phyloP scores from a whole-genome alignment of 257 asterid species.

The Solanum pimpinellifolium region DNA sequence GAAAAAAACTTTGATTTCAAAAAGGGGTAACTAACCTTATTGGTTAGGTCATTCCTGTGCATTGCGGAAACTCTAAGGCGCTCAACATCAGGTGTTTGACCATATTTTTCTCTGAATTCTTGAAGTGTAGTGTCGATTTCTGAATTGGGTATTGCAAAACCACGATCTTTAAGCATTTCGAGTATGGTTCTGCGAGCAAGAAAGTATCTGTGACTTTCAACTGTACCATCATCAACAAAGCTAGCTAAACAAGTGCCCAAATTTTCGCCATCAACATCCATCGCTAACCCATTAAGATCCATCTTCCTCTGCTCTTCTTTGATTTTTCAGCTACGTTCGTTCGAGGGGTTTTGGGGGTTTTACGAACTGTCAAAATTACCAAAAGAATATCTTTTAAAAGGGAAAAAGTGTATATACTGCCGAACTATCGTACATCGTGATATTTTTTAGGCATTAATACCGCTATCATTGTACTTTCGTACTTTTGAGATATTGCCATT shows the following conservation, averaged over 20 bases:
- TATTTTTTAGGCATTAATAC: too few species aligned
- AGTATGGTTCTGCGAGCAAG: constrained; percentile 62
- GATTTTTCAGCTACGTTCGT: background rate
- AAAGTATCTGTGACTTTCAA: constrained; percentile 65
- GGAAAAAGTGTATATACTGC: too few species aligned
- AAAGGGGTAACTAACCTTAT: constrained; percentile 35
- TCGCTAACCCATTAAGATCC: constrained; percentile 4
- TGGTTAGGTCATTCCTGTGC: constrained; percentile 56
- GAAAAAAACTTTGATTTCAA: background rate
- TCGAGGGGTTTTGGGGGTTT: background rate
- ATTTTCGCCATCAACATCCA: constrained; percentile 15
- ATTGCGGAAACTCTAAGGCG: constrained; percentile 48
- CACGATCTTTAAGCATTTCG: constrained; percentile 94
- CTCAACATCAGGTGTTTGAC: constrained; percentile 33
- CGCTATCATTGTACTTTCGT: rapidly evolving
- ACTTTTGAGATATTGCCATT: too few species aligned
- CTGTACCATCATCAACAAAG: constrained; percentile 46
- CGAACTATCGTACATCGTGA: too few species aligned
- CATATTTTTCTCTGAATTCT: constrained; percentile 48
- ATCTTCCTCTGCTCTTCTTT: background rate
- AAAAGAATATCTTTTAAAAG: too few species aligned
- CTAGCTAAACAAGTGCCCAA: constrained; percentile 38
- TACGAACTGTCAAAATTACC: background rate
- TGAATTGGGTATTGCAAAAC: constrained; percentile 55
- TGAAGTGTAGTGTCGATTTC: constrained; percentile 57